Evolutionary conservation across 495 filamentous ascomycete genomes (phyloP).

Genomic region (Penicillium manginii): DNA sequence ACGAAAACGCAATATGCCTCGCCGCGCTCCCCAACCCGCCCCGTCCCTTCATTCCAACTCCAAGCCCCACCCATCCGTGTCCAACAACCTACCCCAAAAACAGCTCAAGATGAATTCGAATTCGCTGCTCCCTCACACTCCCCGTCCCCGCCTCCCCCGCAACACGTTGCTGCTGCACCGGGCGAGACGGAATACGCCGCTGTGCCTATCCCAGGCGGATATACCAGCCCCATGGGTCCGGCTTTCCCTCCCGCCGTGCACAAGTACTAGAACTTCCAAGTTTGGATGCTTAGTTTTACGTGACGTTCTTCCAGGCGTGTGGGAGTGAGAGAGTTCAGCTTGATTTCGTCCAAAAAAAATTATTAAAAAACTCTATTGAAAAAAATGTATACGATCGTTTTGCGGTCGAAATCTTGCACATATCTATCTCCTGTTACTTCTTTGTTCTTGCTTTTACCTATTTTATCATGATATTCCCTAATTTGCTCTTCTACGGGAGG

Average conservation of each 20-base stretch:
- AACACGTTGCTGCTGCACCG: constrained; percentile 50
- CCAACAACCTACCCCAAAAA: constrained; percentile 73
- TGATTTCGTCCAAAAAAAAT: constrained; percentile 6
- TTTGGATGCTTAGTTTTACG: too few relatives aligned
- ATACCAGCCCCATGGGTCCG: constrained; percentile 49
- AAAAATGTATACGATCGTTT: constrained; percentile 1
- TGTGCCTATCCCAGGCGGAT: constrained; percentile 57
- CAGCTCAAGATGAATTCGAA: constrained; percentile 62
- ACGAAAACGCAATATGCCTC: constrained; percentile 49
- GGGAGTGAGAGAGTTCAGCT: not conserved
- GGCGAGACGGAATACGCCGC: constrained; percentile 54
- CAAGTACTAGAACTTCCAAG: constrained; percentile 9
- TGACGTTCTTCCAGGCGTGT: not conserved
- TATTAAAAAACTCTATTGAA: not conserved
- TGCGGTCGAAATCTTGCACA: constrained; percentile 5
- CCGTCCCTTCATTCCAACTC: constrained; percentile 71
- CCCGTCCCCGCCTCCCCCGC: constrained; percentile 29
- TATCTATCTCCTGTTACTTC: not conserved
- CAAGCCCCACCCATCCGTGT: constrained; percentile 80
- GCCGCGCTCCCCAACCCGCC: constrained; percentile 53
- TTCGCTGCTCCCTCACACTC: constrained; percentile 44
- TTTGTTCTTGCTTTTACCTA: not conserved
- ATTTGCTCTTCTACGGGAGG: not conserved
- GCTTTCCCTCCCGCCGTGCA: constrained; percentile 36
- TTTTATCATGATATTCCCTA: not conserved